Base-by-base conservation (phyloP, 371 early-diverging fungal genomes). In the Syncephalastrum sp. region DNA sequence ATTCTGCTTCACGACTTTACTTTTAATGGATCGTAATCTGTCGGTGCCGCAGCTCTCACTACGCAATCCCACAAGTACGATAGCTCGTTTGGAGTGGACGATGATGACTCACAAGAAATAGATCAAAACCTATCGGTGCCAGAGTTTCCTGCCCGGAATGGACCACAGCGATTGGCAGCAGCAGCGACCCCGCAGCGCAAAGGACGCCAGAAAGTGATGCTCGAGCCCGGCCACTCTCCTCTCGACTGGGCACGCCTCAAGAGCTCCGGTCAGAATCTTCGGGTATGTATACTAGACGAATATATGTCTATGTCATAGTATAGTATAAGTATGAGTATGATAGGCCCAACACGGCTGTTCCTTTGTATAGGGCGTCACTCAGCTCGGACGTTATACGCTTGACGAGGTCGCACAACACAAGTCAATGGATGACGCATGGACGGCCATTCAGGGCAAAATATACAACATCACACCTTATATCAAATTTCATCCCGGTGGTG, bases 401-500 rank as follows among this genome's bases (percentile, higher is more conserved):
- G 84, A 85, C 8, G 96, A 98, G 41, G 58, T 99, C 19, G 80
- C 83, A 24, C 60, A 77, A 48, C 98, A 99, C 73, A 88, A 82
- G 45, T 81, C 82, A 42, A 62, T 68, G 53, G 86, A 89, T 23
- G 97, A 98, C 73, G 85, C 90, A 53, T 99, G 99, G 99, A 93
- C 96, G 59, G 91, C 92, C 15, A 75, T 98, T 46, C 81, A 86
- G 19, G 95, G 95, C 33, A 92, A 91, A 61, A 93, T 99, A 1
- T 99, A 96, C 74, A 96, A 99, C 65, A 84, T 95, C 23, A 96
- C 99, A 17, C 79, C 88, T 3, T 99, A 98, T 68, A 25, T 98
- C n/a, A 84, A 91, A 48, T 95, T 90, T 65, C 99, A 99, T 71
- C 99, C 99, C 15, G 99, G 99, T 27, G 82, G 83, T 21, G 84